Base-by-base conservation (phyloP, 2,329 filamentous ascomycete genomes). In the Sclerotinia minor region DNA sequence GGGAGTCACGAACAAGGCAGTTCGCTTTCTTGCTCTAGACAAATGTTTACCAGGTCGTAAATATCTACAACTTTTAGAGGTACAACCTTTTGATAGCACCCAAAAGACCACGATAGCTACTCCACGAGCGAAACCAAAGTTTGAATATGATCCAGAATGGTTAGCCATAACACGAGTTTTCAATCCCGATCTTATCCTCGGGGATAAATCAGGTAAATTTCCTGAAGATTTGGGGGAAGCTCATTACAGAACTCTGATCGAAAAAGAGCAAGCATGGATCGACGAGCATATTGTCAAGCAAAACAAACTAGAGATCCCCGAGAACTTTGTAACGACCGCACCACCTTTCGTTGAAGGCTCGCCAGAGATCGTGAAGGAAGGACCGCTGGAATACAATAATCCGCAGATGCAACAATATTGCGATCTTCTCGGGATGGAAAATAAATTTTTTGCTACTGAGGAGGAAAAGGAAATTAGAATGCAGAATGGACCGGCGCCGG, bases 141-240 rank as follows among this genome's bases (percentile, higher is more conserved):
- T 77, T 53, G 73, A 76, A 63, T 98, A 99, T 77, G 95, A 99
- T 78, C 87, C 89, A 15, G 95, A 99, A 80, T 99, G 94, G 94
- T 87, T 99, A 9, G 91, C 95, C 53, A 97, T 99, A 71, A 94
- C 89, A 17, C 90, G 94, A 53, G 89, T 88, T 9, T 96, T 98
- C 75, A 87, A 91, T 52, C 74, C 82, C 3, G 83, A 87, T 52
- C 82, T 95, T 2, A 79, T 81, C 1, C 80, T 94, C 49, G 91
- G 92, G 68, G 82, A 89, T 71, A 82, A 82, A 6, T 76, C 79
- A 9, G 83, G 84, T 1, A 78, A 79, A 50, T 79, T 85, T 0
- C 83, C 89, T 0, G 77, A 80, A 1, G 83, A 96, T 75, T 81
- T 86, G 35, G 91, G 91, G 26, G 87, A 96, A 77, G 84, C 82